Conservation (phyloP, 352 stramenopile genomes). For the Globisporangium apiculatum region DNA sequence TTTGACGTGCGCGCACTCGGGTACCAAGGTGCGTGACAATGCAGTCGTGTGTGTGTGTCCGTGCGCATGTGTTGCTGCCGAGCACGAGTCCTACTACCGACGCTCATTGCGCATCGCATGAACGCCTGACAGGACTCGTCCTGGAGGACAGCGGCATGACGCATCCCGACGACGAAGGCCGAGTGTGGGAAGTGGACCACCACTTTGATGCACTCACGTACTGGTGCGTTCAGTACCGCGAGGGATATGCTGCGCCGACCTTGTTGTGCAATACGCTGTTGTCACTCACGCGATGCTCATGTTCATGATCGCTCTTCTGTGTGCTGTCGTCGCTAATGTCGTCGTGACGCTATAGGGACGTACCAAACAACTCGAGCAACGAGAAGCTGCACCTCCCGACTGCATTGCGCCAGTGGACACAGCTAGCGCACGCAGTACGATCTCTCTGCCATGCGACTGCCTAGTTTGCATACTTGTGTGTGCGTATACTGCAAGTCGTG, state of each 20-base stretch:
- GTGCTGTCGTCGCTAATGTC: neutral
- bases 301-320: neutral
- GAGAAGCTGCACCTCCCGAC: conserved; percentile 40
- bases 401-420: conserved; percentile 47
- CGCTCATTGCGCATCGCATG: neutral
- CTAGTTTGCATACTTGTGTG: neutral
- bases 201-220: conserved; percentile 67
- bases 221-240: conserved; percentile 28
- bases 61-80: neutral
- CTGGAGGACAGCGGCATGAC: conserved; percentile 54
- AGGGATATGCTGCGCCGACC: too few relatives aligned
- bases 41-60: neutral
- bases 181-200: conserved; percentile 70
- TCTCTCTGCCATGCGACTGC: conserved; percentile 1
- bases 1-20: conserved; percentile 32
- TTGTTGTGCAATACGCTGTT: neutral
- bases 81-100: neutral
- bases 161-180: conserved; percentile 49
- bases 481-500: neutral
- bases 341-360: conserved; percentile 25
- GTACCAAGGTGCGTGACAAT: conserved; percentile 32
- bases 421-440: conserved; percentile 51
- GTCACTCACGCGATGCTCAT: neutral
- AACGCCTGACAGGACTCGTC: conserved; percentile 32
- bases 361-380: conserved; percentile 43